Percentiles rank a stretch among this genome's conserved stretches.
These are phyloP conservation scores for Cicer judaicum DNA, from an alignment of 306 rosid genomes.

Conservation along the genomic window DNA sequence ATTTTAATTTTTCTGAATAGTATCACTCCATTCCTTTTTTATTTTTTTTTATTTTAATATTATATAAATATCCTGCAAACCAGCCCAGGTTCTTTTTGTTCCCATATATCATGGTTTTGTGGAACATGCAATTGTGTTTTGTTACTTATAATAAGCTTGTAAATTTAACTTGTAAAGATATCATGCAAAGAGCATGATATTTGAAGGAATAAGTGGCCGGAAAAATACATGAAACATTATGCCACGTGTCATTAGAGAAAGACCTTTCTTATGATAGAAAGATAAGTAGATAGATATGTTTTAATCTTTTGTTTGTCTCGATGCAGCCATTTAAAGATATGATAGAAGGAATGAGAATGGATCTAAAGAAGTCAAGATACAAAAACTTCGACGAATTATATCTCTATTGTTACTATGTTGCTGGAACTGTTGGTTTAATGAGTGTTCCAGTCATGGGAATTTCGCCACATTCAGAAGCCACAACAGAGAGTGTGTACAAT, in stretches of 20 bases:
- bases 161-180: constrained; percentile 6
- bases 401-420: constrained; percentile 69
- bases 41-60: background rate
- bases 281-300: background rate
- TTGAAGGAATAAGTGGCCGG: too few relatives aligned
- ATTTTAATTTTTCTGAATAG: background rate
- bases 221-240: background rate
- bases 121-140: constrained; percentile 9
- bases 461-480: constrained; percentile 52
- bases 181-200: background rate
- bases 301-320: constrained; percentile 6
- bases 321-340: constrained; percentile 66
- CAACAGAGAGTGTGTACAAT: constrained; percentile 64
- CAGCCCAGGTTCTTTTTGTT: constrained; percentile 18
- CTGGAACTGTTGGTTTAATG: constrained; percentile 69
- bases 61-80: constrained; percentile 4
- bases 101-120: constrained; percentile 12
- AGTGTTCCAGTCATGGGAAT: constrained; percentile 72
- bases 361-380: constrained; percentile 60
- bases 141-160: constrained; percentile 13
- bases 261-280: background rate
- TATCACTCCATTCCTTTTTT: background rate
- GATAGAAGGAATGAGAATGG: constrained; percentile 70
- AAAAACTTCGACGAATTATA: constrained; percentile 61
- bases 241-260: background rate